phyloP scores from a whole-genome alignment of 2,329 filamentous ascomycete genomes.

The Chalara sp. region DNA sequence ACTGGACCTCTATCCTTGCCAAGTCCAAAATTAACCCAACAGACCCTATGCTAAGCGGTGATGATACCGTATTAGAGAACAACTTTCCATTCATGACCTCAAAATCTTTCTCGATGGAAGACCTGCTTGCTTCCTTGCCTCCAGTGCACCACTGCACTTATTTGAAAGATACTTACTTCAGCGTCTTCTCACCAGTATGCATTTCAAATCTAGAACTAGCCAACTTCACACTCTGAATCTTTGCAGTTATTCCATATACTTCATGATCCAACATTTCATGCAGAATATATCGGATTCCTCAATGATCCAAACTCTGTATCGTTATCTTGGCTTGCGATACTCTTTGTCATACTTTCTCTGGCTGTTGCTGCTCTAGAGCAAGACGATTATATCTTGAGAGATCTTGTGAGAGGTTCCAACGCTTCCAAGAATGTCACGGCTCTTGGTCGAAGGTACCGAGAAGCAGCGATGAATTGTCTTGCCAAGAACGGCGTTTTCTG shows the following conservation, averaged over 20 bases:
- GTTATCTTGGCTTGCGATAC: slow-evolving; percentile 8
- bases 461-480: slow-evolving; percentile 11
- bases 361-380: slow-evolving; percentile 10
- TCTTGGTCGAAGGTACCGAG: slow-evolving; percentile 7
- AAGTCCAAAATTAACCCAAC: slow-evolving; percentile 1
- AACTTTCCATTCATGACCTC: slow-evolving; percentile 4
- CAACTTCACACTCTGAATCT: neutral
- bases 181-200: slow-evolving; percentile 10
- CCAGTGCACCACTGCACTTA: slow-evolving; percentile 10
- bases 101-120: slow-evolving; percentile 1
- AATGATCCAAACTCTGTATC: slow-evolving; percentile 4
- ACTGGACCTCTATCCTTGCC: slow-evolving; percentile 8
- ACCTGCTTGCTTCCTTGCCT: slow-evolving; percentile 6
- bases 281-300: slow-evolving; percentile 6
- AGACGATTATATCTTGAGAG: slow-evolving; percentile 6
- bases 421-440: slow-evolving; percentile 6
- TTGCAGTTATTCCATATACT: slow-evolving; percentile 10
- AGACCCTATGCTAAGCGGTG: neutral
- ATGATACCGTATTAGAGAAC: neutral
- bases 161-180: slow-evolving; percentile 9
- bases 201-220: neutral
- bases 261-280: slow-evolving; percentile 11
- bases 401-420: slow-evolving; percentile 5
- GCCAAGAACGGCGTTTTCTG: slow-evolving; percentile 10
- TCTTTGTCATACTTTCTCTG: slow-evolving; percentile 10